phyloP scores from a whole-genome alignment of 2,329 filamentous ascomycete genomes.

The Colletotrichum sp. region DNA sequence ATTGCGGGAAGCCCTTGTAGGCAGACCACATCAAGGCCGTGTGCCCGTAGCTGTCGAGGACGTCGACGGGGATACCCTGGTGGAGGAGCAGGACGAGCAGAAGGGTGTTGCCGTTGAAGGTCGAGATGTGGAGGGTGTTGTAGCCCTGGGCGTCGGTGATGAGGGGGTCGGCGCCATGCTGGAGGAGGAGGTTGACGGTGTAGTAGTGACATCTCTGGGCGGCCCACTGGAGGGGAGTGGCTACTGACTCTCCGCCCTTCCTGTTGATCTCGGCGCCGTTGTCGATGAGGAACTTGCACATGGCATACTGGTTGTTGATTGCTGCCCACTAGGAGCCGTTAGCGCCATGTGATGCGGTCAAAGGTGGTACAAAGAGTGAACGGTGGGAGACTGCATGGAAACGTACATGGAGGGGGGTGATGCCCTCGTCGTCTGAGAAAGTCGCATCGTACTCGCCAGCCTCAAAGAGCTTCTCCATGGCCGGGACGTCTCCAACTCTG shows the following conservation, averaged over 20 bases:
- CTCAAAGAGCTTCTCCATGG: constrained; percentile 90
- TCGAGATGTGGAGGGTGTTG: constrained; percentile 96
- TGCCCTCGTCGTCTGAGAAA: constrained; percentile 88
- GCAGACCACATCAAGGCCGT: constrained; percentile 98
- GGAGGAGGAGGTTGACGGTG: constrained; percentile 88
- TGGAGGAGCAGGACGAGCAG: constrained; percentile 89
- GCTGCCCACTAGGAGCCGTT: constrained; percentile 80
- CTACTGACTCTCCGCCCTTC: constrained; percentile 93
- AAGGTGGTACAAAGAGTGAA: not conserved
- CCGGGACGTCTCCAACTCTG: constrained; percentile 81
- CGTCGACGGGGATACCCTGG: constrained; percentile 93
- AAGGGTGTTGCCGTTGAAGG: constrained; percentile 94
- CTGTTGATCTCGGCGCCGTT: constrained; percentile 89
- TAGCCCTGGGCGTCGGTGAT: constrained; percentile 95
- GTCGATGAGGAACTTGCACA: constrained; percentile 93
- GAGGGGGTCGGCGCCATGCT: constrained; percentile 90
- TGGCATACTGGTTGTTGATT: constrained; percentile 97
- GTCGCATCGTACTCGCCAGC: constrained; percentile 81
- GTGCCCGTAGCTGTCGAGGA: constrained; percentile 87
- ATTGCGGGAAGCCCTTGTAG: constrained; percentile 94
- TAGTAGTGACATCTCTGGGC: constrained; percentile 97
- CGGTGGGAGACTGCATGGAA: not conserved
- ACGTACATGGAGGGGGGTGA: constrained; percentile 91
- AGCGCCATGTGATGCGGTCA: constrained; percentile 14
- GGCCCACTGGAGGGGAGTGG: constrained; percentile 95